Evolutionary conservation across 2,329 filamentous ascomycete genomes (phyloP), one percentile per base, ranked within the genome.

Genomic region (Aciculosporium take): DNA sequence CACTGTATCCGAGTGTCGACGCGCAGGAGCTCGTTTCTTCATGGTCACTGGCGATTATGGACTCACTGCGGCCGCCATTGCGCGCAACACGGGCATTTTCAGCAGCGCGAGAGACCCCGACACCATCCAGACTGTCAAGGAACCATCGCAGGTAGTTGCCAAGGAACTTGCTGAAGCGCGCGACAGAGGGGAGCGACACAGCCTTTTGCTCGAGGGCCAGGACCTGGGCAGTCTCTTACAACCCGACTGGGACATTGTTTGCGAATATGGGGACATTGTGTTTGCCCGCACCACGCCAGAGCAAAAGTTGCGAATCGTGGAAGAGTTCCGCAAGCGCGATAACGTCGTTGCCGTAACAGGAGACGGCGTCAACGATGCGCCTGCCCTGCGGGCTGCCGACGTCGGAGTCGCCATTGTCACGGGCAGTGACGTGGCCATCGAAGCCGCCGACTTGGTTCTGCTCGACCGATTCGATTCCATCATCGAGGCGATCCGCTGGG

Each of bases 401-500:
- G 76, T 81, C 0, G 77, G 77, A n/a, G 81, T 85, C 41, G 76
- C 75, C 3, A 76, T 81, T 62, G 75, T 75, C 7, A 63, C 69
- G 0, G 76, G 78, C 4, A 76, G 70, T 4, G 77, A 81, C 43
- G 76, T 81, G 3, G 76, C 78, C 17, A 81, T 79, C 46, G 64
- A 67, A 30, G 72, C 72, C 0, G 77, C 78, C 0, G 78, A 82
- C 45, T 73, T 83, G 32, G 74, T 83, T 2, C 61, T 84, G 2
- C 76, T 79, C 0, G 78, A 84, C 53, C 81, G 79, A 52, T 84
- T 84, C 46, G 78, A 79, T 23, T 78, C 72, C 21, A 84, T 84
- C 47, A 68, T 83, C 35, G 76, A 78, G 25, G 79, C 78, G 1
- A 78, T 84, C 40, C 59, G 60, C 7, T 56, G 61, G 0, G 61